phyloP scores from a whole-genome alignment of 2,329 filamentous ascomycete species.

The Lecanicillium sp. region DNA sequence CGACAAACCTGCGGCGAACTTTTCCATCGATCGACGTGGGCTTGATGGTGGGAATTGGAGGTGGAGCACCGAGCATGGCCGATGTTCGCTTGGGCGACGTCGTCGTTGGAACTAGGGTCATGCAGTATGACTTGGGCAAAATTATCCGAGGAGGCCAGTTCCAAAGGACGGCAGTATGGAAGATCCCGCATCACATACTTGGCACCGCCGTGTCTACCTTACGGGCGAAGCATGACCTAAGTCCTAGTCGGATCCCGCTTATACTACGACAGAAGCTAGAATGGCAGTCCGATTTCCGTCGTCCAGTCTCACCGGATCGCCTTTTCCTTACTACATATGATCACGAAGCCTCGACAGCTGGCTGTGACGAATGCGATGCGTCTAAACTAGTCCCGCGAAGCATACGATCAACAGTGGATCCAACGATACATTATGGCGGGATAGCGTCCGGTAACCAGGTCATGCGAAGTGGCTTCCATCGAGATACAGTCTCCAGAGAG shows the following conservation, averaged over 20 bases:
- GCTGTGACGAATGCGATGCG: no score
- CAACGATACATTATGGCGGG: conserved; percentile 11
- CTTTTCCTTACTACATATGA: no score
- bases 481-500: conserved; percentile 18
- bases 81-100: conserved; percentile 14
- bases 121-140: conserved; percentile 15
- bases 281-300: no score
- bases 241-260: background rate
- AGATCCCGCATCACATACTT: background rate
- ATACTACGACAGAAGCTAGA: background rate
- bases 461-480: conserved; percentile 19
- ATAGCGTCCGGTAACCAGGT: conserved; percentile 24
- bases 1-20: conserved; percentile 10
- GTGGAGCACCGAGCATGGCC: conserved; percentile 13
- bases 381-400: background rate
- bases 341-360: no score
- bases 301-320: no score
- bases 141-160: conserved; percentile 4
- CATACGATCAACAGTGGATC: background rate
- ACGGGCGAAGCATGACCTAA: conserved; percentile 6
- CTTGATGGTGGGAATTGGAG: conserved; percentile 21
- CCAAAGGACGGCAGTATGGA: conserved; percentile 7
- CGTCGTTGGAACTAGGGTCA: conserved; percentile 12
- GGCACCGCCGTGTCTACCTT: conserved; percentile 8
- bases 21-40: conserved; percentile 8